Evolutionary conservation across 306 rosid species (phyloP), one percentile per base, ranked within the genome.

Genomic region (Pyrus pyrifolia): DNA sequence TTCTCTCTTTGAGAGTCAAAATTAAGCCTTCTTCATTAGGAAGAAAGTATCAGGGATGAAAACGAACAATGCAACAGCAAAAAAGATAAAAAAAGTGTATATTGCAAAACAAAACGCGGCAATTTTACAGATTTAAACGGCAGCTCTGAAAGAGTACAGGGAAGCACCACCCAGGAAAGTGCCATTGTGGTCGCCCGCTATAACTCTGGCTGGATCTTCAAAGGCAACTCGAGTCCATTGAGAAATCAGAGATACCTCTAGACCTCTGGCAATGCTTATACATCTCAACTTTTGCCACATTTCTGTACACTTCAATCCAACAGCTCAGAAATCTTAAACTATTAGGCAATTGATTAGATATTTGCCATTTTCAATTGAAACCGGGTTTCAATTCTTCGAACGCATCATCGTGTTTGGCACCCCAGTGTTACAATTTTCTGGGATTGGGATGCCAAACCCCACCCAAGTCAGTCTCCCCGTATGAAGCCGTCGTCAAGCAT

Each of bases 401-500:
- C 27, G 27, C 27, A 25, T 25, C 27, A 25, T 25, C 27, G 27
- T 25, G 27, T 25, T 25, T 25, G 27, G 27, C 27, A 25, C 27
- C 27, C 27, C 27, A 25, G 27, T 25, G 27, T 25, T 25, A 25
- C 27, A 25, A 25, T 25, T 25, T 25, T 25, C 27, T 25, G 27
- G 27, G 27, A 25, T 25, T 25, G 27, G 27, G 27, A 25, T 25
- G 27, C 27, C 27, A 25, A 25, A 25, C 27, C 27, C 27, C 27
- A 25, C 27, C 27, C 27, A 25, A 25, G 27, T 25, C 93, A 46
- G 79, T 90, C 76, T 82, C 88, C 21, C 89, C 91, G 35, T 89
- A 85, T 60, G 87, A 90, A 65, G 96, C 90, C 38, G 91, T 96
- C 76, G 70, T 71, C 51, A 89, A 87, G 88, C 88, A 1, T 33